Base-by-base conservation (phyloP, 1,284 basidiomycete species). In the Kalmanozyma brasiliensis region DNA sequence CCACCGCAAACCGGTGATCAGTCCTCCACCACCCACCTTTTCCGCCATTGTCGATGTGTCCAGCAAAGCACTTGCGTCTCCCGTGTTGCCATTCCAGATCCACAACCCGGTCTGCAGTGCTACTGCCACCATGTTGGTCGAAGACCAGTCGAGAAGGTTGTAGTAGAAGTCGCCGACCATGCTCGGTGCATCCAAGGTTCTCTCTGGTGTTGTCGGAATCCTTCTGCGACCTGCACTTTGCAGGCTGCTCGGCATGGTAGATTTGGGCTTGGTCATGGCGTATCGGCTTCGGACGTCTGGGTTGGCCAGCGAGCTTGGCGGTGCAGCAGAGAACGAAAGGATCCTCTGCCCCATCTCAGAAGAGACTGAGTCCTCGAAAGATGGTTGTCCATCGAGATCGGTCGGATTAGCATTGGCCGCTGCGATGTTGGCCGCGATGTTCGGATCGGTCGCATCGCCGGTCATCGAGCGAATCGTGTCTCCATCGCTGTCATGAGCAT, bases 161-260 rank as follows among this genome's bases (percentile, higher is more conserved):
- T 97, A 88, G 82, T 99, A 98, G 83, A 96, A 98, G 83, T 99
- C 96, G 74, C 98, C 93, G 36, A 91, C 87, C 85, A 97, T 91
- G 1, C 92, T 93, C 0, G 94, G 94, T 0, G 96, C 96, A 77
- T 98, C 96, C 11, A 99, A 86, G 2, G 97, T 93, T 22, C 93
- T 87, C 76, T 96, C 92, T 0, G 90, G 93, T 62, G 88, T 89
- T 0, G 89, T 93, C 0, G 91, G 86, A 58, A 96, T 91, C 72
- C 90, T 89, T 9, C 93, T 87, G 74, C 92, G 91, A 33, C 75
- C 57, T 33, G 79, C 65, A 49, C 73, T 69, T 19, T 73, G 58
- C 33, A 78, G 65, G 33, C 76, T 78, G 34, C 78, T 75, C 7
- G 79, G 78, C 38, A 80, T 32, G 0, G 61, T 63, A 16, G 67